Conservation (phyloP, 176 grass and related monocot species). For the Phragmites australis region DNA sequence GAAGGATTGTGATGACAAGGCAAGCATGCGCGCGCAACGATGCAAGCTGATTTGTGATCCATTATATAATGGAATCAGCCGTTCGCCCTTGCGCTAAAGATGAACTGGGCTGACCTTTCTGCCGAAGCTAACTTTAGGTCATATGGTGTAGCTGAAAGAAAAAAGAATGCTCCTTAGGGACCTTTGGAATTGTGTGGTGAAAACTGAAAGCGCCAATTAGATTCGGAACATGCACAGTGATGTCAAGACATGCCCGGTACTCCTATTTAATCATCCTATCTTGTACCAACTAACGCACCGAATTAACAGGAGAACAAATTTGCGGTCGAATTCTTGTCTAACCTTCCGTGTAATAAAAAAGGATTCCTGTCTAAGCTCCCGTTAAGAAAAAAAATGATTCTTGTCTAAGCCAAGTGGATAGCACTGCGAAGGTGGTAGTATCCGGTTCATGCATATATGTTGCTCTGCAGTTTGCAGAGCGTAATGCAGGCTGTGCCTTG, state of each 20-base stretch:
- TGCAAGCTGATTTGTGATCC: background rate
- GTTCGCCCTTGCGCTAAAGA: no score
- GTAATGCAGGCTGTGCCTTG: background rate
- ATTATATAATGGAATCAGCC: constrained; percentile 18
- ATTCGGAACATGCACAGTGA: background rate
- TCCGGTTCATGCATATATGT: background rate
- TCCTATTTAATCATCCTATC: background rate
- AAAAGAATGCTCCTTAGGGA: no score
- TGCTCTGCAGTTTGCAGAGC: background rate
- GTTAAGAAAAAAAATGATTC: no score
- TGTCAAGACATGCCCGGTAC: background rate
- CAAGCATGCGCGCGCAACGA: constrained; percentile 34
- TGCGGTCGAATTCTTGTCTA: background rate
- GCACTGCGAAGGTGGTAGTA: background rate
- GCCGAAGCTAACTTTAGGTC: no score
- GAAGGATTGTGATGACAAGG: constrained; percentile 25
- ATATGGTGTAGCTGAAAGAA: no score
- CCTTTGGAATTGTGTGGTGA: no score
- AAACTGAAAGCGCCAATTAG: no score
- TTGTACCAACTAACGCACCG: background rate
- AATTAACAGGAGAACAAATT: background rate
- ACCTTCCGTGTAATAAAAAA: no score
- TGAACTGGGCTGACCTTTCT: no score
- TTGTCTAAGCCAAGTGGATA: background rate
- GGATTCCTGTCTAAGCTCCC: no score